Base-by-base conservation (phyloP, 768 basidiomycete genomes). In the Boletus rubescentipes region DNA sequence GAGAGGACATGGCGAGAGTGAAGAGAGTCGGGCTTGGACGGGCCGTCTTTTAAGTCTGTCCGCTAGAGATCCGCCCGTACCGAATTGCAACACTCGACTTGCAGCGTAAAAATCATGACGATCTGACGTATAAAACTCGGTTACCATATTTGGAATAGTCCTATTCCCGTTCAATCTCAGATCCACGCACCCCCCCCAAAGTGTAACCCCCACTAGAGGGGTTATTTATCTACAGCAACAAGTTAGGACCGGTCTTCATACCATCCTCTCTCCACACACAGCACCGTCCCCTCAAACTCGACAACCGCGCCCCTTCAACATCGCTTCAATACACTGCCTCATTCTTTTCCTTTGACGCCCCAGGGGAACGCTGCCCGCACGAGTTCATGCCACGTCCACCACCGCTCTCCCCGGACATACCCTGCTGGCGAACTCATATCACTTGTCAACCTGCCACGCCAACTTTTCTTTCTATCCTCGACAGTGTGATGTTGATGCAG, bases 61-160 rank as follows among this genome's bases (percentile, higher is more conserved):
- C 26, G n/a, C 0, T n/a, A n/a, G 23, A 51, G 50, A 59, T 67
- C 65, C 64, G 65, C 55, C 63, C 61, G 55, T 38, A 47, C n/a
- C n/a, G 36, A 46, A 51, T 40, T 20, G 41, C 26, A 26, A 26
- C 26, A 43, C 8, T 29, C 21, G n/a, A n/a, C n/a, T n/a, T 23
- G 15, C 8, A 53, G 12, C 15, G 10, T 12, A 37, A 41, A 51
- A 50, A 56, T 60, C 52, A 65, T 46, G 6, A 39, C 46, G 40
- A 47, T 46, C 37, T 65, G 63, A 65, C 63, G 64, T 63, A 65
- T 64, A 55, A 49, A 14, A 14, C 15, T 12, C 2, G 9, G 12
- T 18, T 53, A 0, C 54, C 44, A 3, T 5, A 37, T 47, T 32
- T 0, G 23, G 51, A 11, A 10, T 1, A 9, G n/a, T n/a, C n/a